These are phyloP conservation scores for Yamadazyma paraphyllophila DNA, from an alignment of 805 yeast genomes.

Conservation along the genomic window DNA sequence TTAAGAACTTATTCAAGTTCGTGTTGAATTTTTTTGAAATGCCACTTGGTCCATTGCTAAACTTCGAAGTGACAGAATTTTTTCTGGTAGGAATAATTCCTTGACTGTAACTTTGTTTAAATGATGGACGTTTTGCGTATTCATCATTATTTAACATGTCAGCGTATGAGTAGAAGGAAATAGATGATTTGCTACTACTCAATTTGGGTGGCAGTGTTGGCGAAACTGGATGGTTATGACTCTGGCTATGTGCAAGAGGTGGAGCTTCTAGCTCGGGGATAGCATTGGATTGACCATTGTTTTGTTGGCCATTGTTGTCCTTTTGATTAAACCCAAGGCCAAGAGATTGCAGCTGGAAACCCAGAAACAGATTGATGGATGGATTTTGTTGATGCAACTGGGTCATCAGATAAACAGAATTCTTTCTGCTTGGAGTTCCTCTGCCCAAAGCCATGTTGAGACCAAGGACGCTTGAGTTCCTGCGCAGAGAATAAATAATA, in stretches of 20 bases:
- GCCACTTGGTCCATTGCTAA: neutral
- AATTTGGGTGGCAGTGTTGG: conserved; percentile 43
- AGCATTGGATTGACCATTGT: conserved; percentile 3
- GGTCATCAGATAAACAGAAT: conserved; percentile 28
- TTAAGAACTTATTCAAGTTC: conserved; percentile 20
- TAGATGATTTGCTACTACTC: conserved; percentile 33
- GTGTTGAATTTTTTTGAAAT: conserved; percentile 11
- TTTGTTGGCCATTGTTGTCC: conserved; percentile 5
- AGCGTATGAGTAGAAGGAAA: conserved; percentile 71
- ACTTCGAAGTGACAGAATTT: conserved; percentile 14
- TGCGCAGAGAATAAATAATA: conserved; percentile 57
- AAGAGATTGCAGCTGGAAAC: conserved; percentile 1
- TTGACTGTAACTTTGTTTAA: conserved; percentile 39
- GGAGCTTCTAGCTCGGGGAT: conserved; percentile 6
- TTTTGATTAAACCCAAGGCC: conserved; percentile 1
- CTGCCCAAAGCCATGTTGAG: conserved; percentile 49
- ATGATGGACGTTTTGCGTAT: conserved; percentile 59
- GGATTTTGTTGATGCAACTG: conserved; percentile 15
- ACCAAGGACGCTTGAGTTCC: conserved; percentile 54
- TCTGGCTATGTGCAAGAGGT: neutral
- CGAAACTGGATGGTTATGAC: conserved; percentile 15
- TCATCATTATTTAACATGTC: conserved; percentile 74
- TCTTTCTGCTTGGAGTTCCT: conserved; percentile 41
- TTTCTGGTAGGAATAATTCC: conserved; percentile 29
- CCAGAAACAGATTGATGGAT: conserved; percentile 4